phyloP scores from a whole-genome alignment of 1,284 basidiomycete species.

The Papiliotrema fonsecae region DNA sequence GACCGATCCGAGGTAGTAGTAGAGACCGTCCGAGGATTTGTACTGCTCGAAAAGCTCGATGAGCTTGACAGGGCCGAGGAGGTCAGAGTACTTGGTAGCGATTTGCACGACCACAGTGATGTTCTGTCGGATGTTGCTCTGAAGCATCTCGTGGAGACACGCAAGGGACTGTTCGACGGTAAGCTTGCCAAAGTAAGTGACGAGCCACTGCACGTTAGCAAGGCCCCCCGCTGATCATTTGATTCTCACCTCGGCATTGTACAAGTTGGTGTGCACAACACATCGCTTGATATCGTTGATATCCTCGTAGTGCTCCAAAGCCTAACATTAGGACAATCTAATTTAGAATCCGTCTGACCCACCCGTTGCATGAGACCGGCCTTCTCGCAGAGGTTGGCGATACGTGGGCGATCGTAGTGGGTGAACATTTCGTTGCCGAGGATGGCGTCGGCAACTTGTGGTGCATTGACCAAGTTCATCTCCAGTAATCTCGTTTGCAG shows the following conservation, averaged over 20 bases:
- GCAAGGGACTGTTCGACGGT: constrained; percentile 99
- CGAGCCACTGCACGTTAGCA: constrained; percentile 68
- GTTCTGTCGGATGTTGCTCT: constrained; percentile 96
- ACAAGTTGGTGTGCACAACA: constrained; percentile 84
- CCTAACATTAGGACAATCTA: constrained; percentile 53
- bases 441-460: constrained; percentile 98
- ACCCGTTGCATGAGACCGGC: constrained; percentile 91
- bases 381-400: constrained; percentile 98
- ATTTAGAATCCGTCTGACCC: constrained; percentile 29
- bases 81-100: constrained; percentile 98
- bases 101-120: constrained; percentile 95
- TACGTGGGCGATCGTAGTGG: constrained; percentile 92
- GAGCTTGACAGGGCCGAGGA: constrained; percentile 92
- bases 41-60: constrained; percentile 99
- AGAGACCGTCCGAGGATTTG: constrained; percentile 96
- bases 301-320: constrained; percentile 97
- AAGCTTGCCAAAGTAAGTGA: constrained; percentile 93
- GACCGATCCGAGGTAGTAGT: constrained; percentile 95
- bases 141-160: constrained; percentile 95
- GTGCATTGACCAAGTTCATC: constrained; percentile 97
- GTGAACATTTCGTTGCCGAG: constrained; percentile 99
- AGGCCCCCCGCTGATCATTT: neutral
- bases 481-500: constrained; percentile 95
- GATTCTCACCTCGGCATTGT: constrained; percentile 69
- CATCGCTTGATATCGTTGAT: constrained; percentile 96